Percentiles rank a stretch among this genome's conserved stretches.
Evolutionary conservation across 2,329 filamentous ascomycete species (phyloP).

Genomic region (Sporothrix protearum): DNA sequence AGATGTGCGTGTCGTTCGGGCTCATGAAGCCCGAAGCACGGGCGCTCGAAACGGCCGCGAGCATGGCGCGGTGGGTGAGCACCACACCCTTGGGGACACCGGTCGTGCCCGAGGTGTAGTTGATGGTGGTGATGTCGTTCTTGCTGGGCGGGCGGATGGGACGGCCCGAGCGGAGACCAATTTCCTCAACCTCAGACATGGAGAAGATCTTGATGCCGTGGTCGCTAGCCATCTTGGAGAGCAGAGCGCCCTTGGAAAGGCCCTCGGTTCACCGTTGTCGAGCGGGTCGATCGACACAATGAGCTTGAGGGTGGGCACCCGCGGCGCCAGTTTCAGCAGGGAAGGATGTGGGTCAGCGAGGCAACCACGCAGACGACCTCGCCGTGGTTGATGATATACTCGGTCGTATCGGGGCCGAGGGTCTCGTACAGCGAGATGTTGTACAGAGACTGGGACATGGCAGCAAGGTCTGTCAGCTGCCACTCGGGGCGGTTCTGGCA

Average conservation of each 20-base stretch:
- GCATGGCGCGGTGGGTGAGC: conserved; percentile 75
- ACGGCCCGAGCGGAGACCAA: conserved; percentile 68
- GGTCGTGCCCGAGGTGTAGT: conserved; percentile 85
- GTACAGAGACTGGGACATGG: conserved; percentile 81
- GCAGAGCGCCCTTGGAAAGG: conserved; percentile 72
- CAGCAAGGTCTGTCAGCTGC: conserved; percentile 87
- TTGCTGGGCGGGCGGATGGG: conserved; percentile 67
- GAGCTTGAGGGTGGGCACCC: conserved; percentile 75
- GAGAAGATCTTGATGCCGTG: conserved; percentile 75
- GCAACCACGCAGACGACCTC: conserved; percentile 71
- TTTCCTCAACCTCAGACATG: conserved; percentile 73
- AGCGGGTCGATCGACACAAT: conserved; percentile 85
- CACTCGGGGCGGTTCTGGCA: conserved; percentile 84
- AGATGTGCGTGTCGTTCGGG: conserved; percentile 63
- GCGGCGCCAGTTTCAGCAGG: conserved; percentile 73
- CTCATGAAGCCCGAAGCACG: conserved; percentile 53
- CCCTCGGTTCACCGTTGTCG: conserved; percentile 72
- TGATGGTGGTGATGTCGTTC: conserved; percentile 81
- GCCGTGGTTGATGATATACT: conserved; percentile 94
- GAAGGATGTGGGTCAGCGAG: conserved; percentile 74
- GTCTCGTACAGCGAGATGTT: conserved; percentile 96
- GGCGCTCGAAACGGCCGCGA: conserved; percentile 65
- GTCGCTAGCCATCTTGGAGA: conserved; percentile 70
- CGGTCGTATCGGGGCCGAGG: conserved; percentile 81
- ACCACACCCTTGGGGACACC: conserved; percentile 80